phyloP scores from a whole-genome alignment of 2,329 filamentous ascomycete species.

The Pseudocercospora ulei region DNA sequence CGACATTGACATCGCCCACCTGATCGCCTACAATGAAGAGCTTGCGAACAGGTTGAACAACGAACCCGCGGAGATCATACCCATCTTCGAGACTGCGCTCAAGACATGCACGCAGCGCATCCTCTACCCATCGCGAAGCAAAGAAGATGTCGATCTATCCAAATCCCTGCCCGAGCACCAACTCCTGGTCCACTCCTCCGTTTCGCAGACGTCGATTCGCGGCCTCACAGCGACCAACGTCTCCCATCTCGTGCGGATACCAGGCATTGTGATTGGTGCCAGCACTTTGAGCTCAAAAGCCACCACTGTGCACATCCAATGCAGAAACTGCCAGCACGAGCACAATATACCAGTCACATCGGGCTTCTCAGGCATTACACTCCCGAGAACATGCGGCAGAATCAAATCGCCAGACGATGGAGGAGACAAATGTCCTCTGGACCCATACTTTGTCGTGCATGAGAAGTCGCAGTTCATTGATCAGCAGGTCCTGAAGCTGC shows the following conservation, averaged over 20 bases:
- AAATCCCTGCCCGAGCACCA: constrained; percentile 66
- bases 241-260: constrained; percentile 87
- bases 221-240: constrained; percentile 89
- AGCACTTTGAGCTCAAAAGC: constrained; percentile 96
- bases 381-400: constrained; percentile 69
- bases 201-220: constrained; percentile 82
- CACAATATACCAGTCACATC: constrained; percentile 64
- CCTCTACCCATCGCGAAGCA: constrained; percentile 65
- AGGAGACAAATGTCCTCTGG: constrained; percentile 79
- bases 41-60: constrained; percentile 80
- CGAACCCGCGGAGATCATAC: constrained; percentile 85
- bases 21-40: constrained; percentile 94
- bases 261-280: constrained; percentile 93
- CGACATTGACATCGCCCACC: constrained; percentile 87
- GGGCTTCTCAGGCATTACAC: constrained; percentile 76
- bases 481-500: constrained; percentile 94
- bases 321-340: constrained; percentile 69
- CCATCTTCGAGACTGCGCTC: constrained; percentile 80
- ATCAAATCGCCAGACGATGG: constrained; percentile 43
- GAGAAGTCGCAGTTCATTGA: constrained; percentile 93
- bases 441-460: constrained; percentile 92
- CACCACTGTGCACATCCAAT: constrained; percentile 74
- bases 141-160: constrained; percentile 48
- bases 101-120: constrained; percentile 89
- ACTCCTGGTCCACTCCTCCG: constrained; percentile 84